Base-by-base conservation (phyloP, 2,329 filamentous ascomycete species). In the Claviceps sp. region DNA sequence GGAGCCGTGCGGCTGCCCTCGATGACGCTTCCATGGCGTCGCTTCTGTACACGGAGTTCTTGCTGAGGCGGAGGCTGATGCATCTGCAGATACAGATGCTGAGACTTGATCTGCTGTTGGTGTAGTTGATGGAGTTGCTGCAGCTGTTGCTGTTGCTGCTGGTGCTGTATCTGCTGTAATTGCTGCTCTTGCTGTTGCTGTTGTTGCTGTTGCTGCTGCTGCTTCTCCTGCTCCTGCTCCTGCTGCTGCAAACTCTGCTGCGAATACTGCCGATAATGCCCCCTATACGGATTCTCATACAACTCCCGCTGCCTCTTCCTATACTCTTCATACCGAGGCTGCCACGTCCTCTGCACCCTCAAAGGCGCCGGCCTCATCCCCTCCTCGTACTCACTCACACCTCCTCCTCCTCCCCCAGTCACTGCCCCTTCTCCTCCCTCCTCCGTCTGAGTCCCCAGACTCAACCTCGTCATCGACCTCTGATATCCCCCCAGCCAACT, bases 391-490 rank as follows among this genome's bases (percentile, higher is more conserved):
- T 50, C 42, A 47, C 24, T 19, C 3, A 17, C 40, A 13, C 40
- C 40, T 8, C 39, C 39, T 4, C n/a, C 40, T 19, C 17, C 17
- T 13, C 40, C 17, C 3, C 17, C 10, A 4, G 11, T 5, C n/a
- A 41, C 16, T 4, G 11, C 22, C 39, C 6, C 55, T 61, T 52
- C 60, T 59, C 51, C 65, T 63, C 2, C 55, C 47, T 10, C 58
- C 59, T 2, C 59, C 60, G 40, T 0, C 30, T 34, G 30, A 34
- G 30, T 34, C 30, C 30, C 10, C 10, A 66, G 43, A 59, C 57
- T 62, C 13, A 71, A 70, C 53, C 73, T 54, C 4, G 70, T 71
- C 0, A 70, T 68, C 43, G 59, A 56, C 51, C 30, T 34, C 30
- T 34, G 30, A 34, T 60, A 58, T 11, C 62, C 59, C 10, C 66